Base-by-base conservation (phyloP, 1,284 basidiomycete species). In the Ustilago curta region DNA sequence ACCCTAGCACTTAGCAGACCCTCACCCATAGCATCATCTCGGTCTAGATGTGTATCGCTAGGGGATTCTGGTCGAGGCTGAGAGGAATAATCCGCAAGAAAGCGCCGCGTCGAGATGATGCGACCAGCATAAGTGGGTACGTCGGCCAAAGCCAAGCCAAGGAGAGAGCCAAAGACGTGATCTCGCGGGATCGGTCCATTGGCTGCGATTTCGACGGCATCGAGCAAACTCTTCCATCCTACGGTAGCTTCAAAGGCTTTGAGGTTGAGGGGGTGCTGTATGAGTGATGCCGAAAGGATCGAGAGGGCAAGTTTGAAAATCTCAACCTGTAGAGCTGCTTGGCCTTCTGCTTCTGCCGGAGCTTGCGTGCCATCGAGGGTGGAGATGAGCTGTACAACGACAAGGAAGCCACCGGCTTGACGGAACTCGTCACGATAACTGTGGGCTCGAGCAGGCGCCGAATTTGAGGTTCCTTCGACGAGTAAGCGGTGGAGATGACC, bases 341-440 rank as follows among this genome's bases (percentile, higher is more conserved):
- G 58, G 7, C 43, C 50, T 3, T 59, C 52, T 44, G 43, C 27
- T 1, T 58, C 54, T 0, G 43, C 19, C 18, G 52, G 35, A 8
- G 40, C 11, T 12, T 54, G 57, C 18, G 59, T 50, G 7, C 29
- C 31, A 21, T 79, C 75, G 8, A 83, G 59, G 0, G 71, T 60
- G 5, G 74, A 75, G 9, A 83, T 70, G n/a, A 82, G 63, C 50
- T 80, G 78, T 8, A 81, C 51, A 6, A 83, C 65, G 31, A 76
- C 76, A 14, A 82, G 59, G 25, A 82, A 82, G 19, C 81, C 81
- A 25, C 81, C 81, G 9, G 63, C 54, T 21, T 76, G 59, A 19
- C 79, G 70, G 56, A 83, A 83, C 8, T 63, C 68, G 11, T 77
- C 77, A 8, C 71, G 67, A 27, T 72, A 64, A 35, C 51, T 49